Conservation (phyloP, 441 rosid genomes). For the Erysimum cheiri region DNA sequence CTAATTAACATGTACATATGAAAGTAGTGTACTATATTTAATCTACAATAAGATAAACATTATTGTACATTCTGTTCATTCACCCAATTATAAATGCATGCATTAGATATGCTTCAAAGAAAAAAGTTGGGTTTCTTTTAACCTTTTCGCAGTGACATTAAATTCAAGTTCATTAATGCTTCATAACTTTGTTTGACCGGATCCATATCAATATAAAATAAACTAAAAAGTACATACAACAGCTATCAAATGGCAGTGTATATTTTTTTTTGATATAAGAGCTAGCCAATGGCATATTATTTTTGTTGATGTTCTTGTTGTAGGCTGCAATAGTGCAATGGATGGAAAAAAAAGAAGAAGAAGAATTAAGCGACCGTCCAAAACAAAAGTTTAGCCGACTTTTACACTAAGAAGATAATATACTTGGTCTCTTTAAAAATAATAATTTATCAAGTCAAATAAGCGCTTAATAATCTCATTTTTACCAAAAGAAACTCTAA, state of each 20-base stretch:
- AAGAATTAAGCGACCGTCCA: conserved; percentile 24
- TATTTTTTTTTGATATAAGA: not conserved
- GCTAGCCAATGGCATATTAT: conserved; percentile 3
- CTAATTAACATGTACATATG: not conserved
- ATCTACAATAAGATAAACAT: not conserved
- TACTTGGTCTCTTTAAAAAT: not conserved
- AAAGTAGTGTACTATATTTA: not conserved
- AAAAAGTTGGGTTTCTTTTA: not conserved
- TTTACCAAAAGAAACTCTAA: no score
- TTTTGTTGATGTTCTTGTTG: no score
- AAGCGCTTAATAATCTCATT: no score
- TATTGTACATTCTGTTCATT: not conserved
- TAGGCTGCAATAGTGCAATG: not conserved
- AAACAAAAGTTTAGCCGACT: conserved; percentile 28
- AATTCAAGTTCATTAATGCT: conserved; percentile 30
- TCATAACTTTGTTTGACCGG: conserved; percentile 41
- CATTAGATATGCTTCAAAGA: conserved; percentile 1
- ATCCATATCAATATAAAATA: conserved; percentile 10
- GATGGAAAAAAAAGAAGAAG: not conserved
- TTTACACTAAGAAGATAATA: not conserved
- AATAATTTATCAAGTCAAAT: no score
- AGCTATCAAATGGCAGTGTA: conserved; percentile 6
- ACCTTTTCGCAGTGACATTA: conserved; percentile 37
- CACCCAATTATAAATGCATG: conserved; percentile 19
- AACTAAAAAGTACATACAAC: not conserved